These are phyloP conservation scores for Citrus inodora DNA, from an alignment of 345 rosid species.

Conservation along the genomic window DNA sequence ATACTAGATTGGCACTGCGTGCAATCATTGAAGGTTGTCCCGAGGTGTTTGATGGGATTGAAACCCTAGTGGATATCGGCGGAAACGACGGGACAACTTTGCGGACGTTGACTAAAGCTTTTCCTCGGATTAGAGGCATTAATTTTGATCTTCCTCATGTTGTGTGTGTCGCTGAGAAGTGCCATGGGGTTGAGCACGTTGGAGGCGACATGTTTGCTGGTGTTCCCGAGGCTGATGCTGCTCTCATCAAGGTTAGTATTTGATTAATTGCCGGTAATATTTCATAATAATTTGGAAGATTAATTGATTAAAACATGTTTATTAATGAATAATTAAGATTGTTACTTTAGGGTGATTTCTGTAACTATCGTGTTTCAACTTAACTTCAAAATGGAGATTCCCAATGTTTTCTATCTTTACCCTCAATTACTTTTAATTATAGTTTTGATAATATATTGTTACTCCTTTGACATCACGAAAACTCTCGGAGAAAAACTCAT, in stretches of 20 bases:
- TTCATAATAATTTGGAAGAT: neutral
- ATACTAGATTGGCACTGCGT: slow-evolving; percentile 37
- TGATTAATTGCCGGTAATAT: neutral
- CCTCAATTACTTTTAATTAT: no score
- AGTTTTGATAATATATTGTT: neutral
- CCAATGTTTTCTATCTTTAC: no score
- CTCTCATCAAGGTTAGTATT: slow-evolving; percentile 47
- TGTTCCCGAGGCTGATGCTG: slow-evolving; percentile 61
- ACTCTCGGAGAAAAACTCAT: no score
- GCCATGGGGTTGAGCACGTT: slow-evolving; percentile 48
- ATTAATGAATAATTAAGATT: no score
- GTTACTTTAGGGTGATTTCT: neutral
- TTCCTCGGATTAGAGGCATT: slow-evolving; percentile 55
- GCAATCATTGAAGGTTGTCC: slow-evolving; percentile 38
- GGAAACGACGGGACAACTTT: slow-evolving; percentile 63
- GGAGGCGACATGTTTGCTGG: slow-evolving; percentile 68
- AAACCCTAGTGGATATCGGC: slow-evolving; percentile 66
- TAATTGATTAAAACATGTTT: neutral
- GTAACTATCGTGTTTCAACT: neutral
- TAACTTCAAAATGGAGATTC: no score
- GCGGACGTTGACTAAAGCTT: slow-evolving; percentile 45
- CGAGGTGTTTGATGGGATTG: slow-evolving; percentile 50
- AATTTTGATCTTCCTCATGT: slow-evolving; percentile 86
- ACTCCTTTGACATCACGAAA: neutral
- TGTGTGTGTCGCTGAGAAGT: slow-evolving; percentile 28